phyloP scores from a whole-genome alignment of 2,329 filamentous ascomycete species.

The Lecanosticta acicola region DNA sequence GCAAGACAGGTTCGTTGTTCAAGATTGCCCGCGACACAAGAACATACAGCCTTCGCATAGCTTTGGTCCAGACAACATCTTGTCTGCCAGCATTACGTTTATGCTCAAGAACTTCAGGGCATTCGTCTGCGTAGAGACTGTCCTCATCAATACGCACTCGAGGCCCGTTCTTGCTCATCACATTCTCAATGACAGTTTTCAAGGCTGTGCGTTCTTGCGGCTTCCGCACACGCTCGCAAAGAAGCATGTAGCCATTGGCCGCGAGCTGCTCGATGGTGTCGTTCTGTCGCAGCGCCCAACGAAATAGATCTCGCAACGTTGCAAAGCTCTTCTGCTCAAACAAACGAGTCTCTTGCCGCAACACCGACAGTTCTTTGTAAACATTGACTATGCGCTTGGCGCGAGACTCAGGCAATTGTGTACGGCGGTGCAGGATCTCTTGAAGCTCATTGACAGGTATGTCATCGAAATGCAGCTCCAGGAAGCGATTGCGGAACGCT shows the following conservation, averaged over 20 bases:
- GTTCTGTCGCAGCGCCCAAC: slow-evolving; percentile 83
- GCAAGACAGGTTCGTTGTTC: slow-evolving; percentile 87
- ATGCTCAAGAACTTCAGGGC: slow-evolving; percentile 35
- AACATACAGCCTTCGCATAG: slow-evolving; percentile 87
- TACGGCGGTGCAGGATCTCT: slow-evolving; percentile 81
- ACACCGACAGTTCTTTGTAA: slow-evolving; percentile 83
- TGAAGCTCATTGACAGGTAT: slow-evolving; percentile 93
- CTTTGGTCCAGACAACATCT: slow-evolving; percentile 85
- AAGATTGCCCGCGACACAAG: slow-evolving; percentile 79
- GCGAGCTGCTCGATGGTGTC: slow-evolving; percentile 85
- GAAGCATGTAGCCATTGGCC: slow-evolving; percentile 88
- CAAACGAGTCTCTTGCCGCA: slow-evolving; percentile 82
- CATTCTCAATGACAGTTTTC: slow-evolving; percentile 78
- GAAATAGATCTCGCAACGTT: slow-evolving; percentile 88
- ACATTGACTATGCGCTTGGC: slow-evolving; percentile 86
- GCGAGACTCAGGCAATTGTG: slow-evolving; percentile 84
- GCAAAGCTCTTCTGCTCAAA: slow-evolving; percentile 99
- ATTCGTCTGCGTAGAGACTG: slow-evolving; percentile 58
- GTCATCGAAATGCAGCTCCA: slow-evolving; percentile 96
- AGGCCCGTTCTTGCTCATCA: slow-evolving; percentile 59
- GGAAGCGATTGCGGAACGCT: slow-evolving; percentile 92
- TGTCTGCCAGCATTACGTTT: slow-evolving; percentile 45
- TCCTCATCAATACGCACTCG: slow-evolving; percentile 70
- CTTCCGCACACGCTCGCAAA: slow-evolving; percentile 92
- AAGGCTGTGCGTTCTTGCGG: slow-evolving; percentile 78